Percentiles rank a stretch among this genome's conserved stretches.
These are phyloP conservation scores for Barnettozyma vustinii DNA, from an alignment of 805 yeast species.

Conservation along the genomic window DNA sequence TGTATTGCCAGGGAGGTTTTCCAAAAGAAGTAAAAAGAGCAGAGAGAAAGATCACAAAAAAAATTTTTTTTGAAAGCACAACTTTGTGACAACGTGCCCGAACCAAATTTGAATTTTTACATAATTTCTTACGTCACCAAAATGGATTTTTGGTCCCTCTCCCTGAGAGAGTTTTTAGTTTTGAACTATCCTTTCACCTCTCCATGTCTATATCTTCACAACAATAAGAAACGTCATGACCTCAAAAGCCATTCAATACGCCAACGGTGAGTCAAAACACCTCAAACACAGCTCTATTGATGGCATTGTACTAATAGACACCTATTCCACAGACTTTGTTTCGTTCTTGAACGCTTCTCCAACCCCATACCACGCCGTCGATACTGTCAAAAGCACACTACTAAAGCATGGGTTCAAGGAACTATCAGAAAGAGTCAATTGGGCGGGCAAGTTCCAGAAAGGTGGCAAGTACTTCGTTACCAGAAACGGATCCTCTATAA, in stretches of 20 bases:
- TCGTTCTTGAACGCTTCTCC: conserved; percentile 81
- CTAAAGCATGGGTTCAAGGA: conserved; percentile 63
- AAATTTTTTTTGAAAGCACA: neutral
- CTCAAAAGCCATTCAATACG: conserved; percentile 21
- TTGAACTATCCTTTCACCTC: no score
- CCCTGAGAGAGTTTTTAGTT: no score
- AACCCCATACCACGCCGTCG: conserved; percentile 91
- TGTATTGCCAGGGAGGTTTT: neutral
- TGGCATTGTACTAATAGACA: conserved; percentile 12
- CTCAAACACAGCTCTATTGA: neutral
- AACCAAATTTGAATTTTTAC: neutral
- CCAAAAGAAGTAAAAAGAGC: conserved; percentile 1
- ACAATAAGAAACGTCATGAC: conserved; percentile 6
- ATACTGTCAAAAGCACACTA: conserved; percentile 52
- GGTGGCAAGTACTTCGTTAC: conserved; percentile 80
- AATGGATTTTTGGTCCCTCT: no score
- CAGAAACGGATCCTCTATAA: conserved; percentile 81
- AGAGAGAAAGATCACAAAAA: neutral
- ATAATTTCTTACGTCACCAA: neutral
- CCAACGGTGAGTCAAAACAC: conserved; percentile 19
- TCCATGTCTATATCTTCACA: neutral
- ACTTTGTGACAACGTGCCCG: neutral
- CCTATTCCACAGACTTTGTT: conserved; percentile 47
- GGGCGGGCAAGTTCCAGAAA: conserved; percentile 52
- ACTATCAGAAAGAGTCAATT: conserved; percentile 61